Base-by-base conservation (phyloP, 208 protist genomes). In the Crithidia acanthocephali region DNA sequence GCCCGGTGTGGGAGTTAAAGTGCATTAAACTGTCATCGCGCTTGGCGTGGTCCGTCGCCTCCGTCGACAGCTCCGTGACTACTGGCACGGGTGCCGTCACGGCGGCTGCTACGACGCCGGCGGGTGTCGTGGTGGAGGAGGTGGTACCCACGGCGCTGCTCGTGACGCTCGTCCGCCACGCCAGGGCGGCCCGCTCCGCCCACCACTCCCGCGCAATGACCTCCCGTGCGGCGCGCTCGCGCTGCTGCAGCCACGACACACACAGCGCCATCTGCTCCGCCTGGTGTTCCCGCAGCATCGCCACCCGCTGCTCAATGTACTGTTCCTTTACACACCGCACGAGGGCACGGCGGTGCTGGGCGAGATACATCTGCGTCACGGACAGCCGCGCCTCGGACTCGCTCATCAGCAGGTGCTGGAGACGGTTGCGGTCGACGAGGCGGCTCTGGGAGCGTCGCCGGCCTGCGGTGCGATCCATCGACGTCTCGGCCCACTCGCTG, bases 401-500 rank as follows among this genome's bases (percentile, higher is more conserved):
- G 10, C 20, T 53, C 15, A 47, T 15, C 23, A 80, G n/a, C 13
- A 86, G 42, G 7, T 87, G 74, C 22, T 78, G 79, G 48, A 84
- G 73, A n/a, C 73, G 60, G 42, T 79, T 68, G 44, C 76, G 56
- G 30, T 76, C 56, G 2, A 35, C 40, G 1, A 40, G 23, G 23
- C 59, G 59, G 42, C 59, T 65, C 16, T 65, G 59, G n/a, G 59
- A 65, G 42, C 59, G 44, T 8, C 59, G 59, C 18, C 60, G 45
- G 27, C 37, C 37, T 13, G 56, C 37, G 2, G 44, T 44, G 22
- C 73, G 40, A 25, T 93, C 84, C 10, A 80, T 65, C 51, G 77
- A 67, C 32, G 76, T 68, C 52, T 81, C 69, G 16, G 85, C 88
- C 27, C 51, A 61, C 13, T 91, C 88, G 44, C 84, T 94, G 28